These are phyloP conservation scores for Dillenia turbinata DNA, from an alignment of 164 flowering plant genomes.

Conservation along the genomic window DNA sequence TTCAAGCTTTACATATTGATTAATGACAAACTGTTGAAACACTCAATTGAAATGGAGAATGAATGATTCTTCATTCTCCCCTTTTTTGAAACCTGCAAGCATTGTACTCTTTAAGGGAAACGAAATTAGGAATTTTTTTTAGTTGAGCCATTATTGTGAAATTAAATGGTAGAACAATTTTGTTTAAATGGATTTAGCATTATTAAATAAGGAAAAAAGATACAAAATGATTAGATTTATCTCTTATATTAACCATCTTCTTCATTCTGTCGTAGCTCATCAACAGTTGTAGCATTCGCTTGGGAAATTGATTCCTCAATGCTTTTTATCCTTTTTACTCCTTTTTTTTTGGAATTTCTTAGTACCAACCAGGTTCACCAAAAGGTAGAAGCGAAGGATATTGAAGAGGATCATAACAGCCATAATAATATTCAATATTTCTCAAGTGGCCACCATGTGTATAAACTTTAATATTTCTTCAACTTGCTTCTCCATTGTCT, in stretches of 20 bases:
- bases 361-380: constrained; percentile 13
- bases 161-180: neutral
- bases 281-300: neutral
- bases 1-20: constrained; percentile 15
- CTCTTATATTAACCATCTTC: neutral
- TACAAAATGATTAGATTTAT: neutral
- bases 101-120: neutral
- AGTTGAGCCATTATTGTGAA: neutral
- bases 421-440: constrained; percentile 3
- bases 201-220: neutral
- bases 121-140: neutral
- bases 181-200: neutral
- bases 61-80: neutral
- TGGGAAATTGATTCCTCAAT: neutral
- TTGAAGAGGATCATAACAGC: constrained; percentile 19
- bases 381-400: constrained; percentile 7
- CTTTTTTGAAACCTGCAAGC: constrained; percentile 1
- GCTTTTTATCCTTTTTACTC: neutral
- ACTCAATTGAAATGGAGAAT: neutral
- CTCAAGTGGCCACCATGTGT: neutral
- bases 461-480: neutral
- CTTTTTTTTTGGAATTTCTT: neutral
- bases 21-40: constrained; percentile 19
- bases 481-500: neutral
- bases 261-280: neutral